Conservation (phyloP, 164 flowering plant genomes). For the Litsea cubeba region DNA sequence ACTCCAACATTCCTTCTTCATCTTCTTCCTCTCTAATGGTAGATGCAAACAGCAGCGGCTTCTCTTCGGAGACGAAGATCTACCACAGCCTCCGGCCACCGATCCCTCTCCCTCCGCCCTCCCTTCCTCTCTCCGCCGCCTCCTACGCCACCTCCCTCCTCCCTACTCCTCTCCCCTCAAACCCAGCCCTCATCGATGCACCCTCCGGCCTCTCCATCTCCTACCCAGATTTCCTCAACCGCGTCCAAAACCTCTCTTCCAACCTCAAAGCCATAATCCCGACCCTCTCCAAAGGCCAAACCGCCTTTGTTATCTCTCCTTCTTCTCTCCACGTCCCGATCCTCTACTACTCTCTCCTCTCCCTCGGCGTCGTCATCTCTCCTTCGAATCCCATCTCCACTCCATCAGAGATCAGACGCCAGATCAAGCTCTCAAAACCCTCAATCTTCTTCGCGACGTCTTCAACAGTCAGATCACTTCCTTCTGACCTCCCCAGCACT, state of each 20-base stretch:
- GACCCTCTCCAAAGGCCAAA: constrained; percentile 11
- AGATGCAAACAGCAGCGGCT: constrained; percentile 42
- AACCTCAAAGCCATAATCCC: constrained; percentile 16
- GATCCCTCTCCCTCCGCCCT: constrained; percentile 33
- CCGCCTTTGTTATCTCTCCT: constrained; percentile 48
- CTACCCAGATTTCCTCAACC: constrained; percentile 27
- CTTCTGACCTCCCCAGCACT: constrained; percentile 15
- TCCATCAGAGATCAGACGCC: constrained; percentile 43
- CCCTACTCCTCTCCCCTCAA: constrained; percentile 10
- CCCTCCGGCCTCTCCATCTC: constrained; percentile 30
- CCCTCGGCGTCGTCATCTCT: constrained; percentile 52
- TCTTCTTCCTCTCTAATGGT: not conserved
- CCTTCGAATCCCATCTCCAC: constrained; percentile 57
- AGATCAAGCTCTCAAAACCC: constrained; percentile 37
- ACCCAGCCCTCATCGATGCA: constrained; percentile 38
- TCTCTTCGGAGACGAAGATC: constrained; percentile 33
- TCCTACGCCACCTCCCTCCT: constrained; percentile 38
- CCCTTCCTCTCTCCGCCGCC: constrained; percentile 38
- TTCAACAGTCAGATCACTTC: constrained; percentile 27
- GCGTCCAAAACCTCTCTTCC: constrained; percentile 26
- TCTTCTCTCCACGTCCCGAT: constrained; percentile 35
- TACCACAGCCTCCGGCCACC: constrained; percentile 51
- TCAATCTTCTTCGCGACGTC: constrained; percentile 50
- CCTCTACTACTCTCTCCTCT: constrained; percentile 50
- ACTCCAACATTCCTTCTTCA: not conserved